Conservation (phyloP, 306 rosid genomes). For the Abrus pulchellus region DNA sequence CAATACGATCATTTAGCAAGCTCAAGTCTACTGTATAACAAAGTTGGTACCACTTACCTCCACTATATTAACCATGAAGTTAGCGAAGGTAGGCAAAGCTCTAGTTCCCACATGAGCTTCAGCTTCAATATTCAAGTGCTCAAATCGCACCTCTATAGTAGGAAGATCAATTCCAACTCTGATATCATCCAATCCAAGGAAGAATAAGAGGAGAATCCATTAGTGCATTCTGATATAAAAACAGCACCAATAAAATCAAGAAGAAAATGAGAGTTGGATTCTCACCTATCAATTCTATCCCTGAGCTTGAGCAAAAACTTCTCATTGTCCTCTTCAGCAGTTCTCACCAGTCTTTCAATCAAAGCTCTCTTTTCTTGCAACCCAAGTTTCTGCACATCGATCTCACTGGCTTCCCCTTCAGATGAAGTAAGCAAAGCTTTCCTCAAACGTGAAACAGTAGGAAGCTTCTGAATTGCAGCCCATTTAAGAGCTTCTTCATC, state of each 20-base stretch:
- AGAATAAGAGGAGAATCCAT: not conserved
- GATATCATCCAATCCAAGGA: slow-evolving; percentile 25
- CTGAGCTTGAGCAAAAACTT: slow-evolving; percentile 78
- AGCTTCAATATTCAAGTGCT: slow-evolving; percentile 75
- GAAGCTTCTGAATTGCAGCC: slow-evolving; percentile 59
- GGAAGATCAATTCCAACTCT: slow-evolving; percentile 84
- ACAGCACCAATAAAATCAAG: not conserved
- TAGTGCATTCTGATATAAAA: not conserved
- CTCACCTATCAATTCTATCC: slow-evolving; percentile 71
- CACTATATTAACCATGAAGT: slow-evolving; percentile 62
- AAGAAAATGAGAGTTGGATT: not conserved
- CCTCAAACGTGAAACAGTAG: slow-evolving; percentile 53
- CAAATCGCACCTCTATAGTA: slow-evolving; percentile 76
- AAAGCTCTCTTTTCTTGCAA: slow-evolving; percentile 64
- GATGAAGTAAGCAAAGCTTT: slow-evolving; percentile 46
- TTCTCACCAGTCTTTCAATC: slow-evolving; percentile 72
- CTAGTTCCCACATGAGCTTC: slow-evolving; percentile 78
- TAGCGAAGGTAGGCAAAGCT: slow-evolving; percentile 72
- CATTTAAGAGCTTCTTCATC: slow-evolving; percentile 62
- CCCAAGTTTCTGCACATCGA: slow-evolving; percentile 73
- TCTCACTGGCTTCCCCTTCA: slow-evolving; percentile 68
- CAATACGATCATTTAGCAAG: slow-evolving; percentile 7
- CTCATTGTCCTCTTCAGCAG: slow-evolving; percentile 82
- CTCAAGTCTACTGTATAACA: not conserved
- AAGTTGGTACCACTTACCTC: slow-evolving; percentile 52